Conservation (phyloP, 2,329 filamentous ascomycete species). For the Penicillium sp. region DNA sequence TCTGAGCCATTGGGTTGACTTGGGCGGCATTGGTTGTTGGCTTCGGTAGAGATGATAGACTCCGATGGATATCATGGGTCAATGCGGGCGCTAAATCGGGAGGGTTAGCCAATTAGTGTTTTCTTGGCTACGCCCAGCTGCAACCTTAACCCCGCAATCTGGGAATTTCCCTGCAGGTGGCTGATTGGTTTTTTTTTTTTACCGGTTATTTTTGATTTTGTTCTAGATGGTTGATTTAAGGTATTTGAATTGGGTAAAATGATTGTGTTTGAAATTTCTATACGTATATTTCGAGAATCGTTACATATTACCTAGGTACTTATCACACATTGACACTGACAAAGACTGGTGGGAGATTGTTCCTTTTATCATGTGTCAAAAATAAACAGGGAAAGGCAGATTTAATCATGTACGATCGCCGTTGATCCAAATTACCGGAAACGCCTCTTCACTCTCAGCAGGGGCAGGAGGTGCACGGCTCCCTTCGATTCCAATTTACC, state of each 20-base stretch:
- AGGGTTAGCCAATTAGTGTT: constrained; percentile 2
- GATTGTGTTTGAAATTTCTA: neutral
- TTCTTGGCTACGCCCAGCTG: constrained; percentile 18
- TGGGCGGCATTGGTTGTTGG: neutral
- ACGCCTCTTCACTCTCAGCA: constrained; percentile 1
- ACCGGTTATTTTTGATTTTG: neutral
- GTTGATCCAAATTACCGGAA: constrained; percentile 6
- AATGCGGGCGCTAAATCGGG: constrained; percentile 2
- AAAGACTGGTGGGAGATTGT: too few relatives aligned
- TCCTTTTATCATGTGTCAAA: too few relatives aligned
- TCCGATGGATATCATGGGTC: constrained; percentile 2
- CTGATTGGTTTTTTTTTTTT: neutral
- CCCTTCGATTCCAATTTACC: neutral
- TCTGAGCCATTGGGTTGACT: neutral
- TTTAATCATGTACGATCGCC: constrained; percentile 7
- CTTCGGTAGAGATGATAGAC: neutral
- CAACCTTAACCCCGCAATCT: constrained; percentile 31
- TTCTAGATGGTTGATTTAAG: neutral
- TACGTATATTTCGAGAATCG: neutral
- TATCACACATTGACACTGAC: too few relatives aligned
- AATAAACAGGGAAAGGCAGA: neutral
- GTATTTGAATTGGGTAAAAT: neutral
- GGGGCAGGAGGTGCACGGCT: neutral
- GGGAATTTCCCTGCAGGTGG: neutral
- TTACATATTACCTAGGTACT: too few relatives aligned